Evolutionary conservation across 805 yeast species (phyloP).

Genomic region (Brettanomyces sp.): DNA sequence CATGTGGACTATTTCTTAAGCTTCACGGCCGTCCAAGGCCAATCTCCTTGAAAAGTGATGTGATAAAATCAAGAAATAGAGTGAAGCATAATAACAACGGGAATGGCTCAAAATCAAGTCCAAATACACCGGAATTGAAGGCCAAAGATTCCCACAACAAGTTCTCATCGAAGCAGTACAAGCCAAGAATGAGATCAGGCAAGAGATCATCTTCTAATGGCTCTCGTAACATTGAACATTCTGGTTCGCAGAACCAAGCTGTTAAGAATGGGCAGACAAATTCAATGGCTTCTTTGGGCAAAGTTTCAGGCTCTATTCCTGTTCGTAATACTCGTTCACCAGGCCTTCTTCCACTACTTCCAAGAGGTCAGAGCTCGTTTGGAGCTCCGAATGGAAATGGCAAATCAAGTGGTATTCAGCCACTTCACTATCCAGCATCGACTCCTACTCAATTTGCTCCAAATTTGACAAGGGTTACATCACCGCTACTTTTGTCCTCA

Average conservation of each 20-base stretch:
- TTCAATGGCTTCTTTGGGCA: not conserved
- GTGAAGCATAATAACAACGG: conserved; percentile 39
- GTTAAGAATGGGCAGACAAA: not conserved
- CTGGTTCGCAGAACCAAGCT: not conserved
- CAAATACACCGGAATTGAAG: conserved; percentile 49
- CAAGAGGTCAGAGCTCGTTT: conserved; percentile 24
- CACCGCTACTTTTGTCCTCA: conserved; percentile 53
- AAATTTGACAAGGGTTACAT: conserved; percentile 51
- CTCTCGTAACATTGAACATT: not conserved
- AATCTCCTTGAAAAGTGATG: conserved; percentile 82
- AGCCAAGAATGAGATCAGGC: conserved; percentile 20
- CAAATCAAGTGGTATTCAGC: conserved; percentile 32
- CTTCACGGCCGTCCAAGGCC: conserved; percentile 92
- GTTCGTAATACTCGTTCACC: conserved; percentile 22
- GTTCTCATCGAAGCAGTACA: conserved; percentile 30
- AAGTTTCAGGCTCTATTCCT: not conserved
- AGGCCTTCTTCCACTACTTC: conserved; percentile 30
- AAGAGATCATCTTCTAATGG: not conserved
- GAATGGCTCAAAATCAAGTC: conserved; percentile 28
- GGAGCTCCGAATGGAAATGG: conserved; percentile 20
- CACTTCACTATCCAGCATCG: conserved; percentile 56
- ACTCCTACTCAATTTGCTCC: conserved; percentile 68
- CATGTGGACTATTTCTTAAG: conserved; percentile 84
- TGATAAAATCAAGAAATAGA: conserved; percentile 84
- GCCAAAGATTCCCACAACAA: conserved; percentile 33